Evolutionary conservation across 2,329 filamentous ascomycete species (phyloP), one percentile per base, ranked within the genome.

Genomic region (Fusarium buxicola): DNA sequence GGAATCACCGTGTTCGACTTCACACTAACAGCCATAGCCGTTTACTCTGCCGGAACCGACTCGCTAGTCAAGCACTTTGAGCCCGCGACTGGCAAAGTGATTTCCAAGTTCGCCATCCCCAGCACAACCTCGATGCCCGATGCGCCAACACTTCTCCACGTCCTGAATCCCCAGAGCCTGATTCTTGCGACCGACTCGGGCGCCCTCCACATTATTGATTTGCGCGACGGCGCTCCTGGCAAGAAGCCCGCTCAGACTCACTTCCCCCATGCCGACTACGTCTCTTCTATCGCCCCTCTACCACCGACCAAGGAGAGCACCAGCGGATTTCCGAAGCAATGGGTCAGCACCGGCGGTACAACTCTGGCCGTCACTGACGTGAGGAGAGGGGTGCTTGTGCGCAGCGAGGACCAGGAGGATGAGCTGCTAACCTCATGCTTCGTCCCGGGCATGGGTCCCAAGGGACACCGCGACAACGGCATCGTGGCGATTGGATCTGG

Each of bases 361-460:
- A 98, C 94, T 1, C 80, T 99, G 16, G 92, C 93, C 2, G 89
- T 97, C 32, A 96, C 93, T 0, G 95, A 99, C 74, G 81, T 97
- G 39, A 87, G 94, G 21, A 85, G 92, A 43, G 94, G 94, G 12
- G 92, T 97, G 7, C 80, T 98, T 38, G 90, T 94, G 4, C 90
- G 90, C 58, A 97, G 92, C 66, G 95, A 97, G 73, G 93, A 98
- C 71, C 95, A 98, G 74, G 95, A 96, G 70, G 94, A 97, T 65
- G 92, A 98, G 76, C 80, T 98, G 56, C 83, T 97, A n/a, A 91
- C 90, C 70, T 90, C 91, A 2, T 82, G 87, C 41, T 92, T 92
- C 72, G 87, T 98, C 15, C 85, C 89, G 0, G 93, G 93, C 0
- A 78, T 97, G 59, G 87, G 91, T 0, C 88, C 89, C 27, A 88